These are phyloP conservation scores for Colletotrichum kahawae DNA, from an alignment of 2,329 filamentous ascomycete species.

Conservation along the genomic window DNA sequence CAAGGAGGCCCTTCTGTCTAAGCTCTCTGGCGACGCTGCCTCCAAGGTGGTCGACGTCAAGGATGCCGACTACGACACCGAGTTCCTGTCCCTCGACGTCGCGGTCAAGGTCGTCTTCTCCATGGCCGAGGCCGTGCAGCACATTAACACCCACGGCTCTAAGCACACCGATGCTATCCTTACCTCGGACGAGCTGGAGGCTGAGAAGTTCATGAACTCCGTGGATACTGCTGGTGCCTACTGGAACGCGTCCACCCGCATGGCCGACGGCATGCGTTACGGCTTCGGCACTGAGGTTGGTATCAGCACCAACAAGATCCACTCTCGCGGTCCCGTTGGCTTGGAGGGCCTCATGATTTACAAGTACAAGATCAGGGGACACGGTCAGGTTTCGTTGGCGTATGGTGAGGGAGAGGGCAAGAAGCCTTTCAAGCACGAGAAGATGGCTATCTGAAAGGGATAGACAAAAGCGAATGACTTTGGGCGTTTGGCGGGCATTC, in stretches of 20 bases:
- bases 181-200: slow-evolving; percentile 69
- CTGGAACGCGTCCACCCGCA: slow-evolving; percentile 94
- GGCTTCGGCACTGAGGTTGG: slow-evolving; percentile 98
- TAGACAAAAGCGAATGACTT: background rate
- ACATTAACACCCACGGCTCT: slow-evolving; percentile 92
- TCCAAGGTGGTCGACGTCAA: slow-evolving; percentile 67
- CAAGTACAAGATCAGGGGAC: slow-evolving; percentile 89
- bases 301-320: slow-evolving; percentile 99
- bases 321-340: slow-evolving; percentile 90
- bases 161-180: slow-evolving; percentile 94
- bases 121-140: slow-evolving; percentile 75
- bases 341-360: slow-evolving; percentile 96
- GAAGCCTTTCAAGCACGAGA: slow-evolving; percentile 65
- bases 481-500: slow-evolving; percentile 8
- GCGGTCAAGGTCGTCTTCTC: slow-evolving; percentile 80
- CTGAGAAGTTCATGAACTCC: slow-evolving; percentile 82
- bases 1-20: slow-evolving; percentile 64
- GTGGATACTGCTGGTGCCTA: slow-evolving; percentile 93
- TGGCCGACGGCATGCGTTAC: slow-evolving; percentile 96
- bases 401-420: slow-evolving; percentile 72
- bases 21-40: slow-evolving; percentile 25
- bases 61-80: slow-evolving; percentile 80
- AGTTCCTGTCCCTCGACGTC: slow-evolving; percentile 85
- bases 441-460: slow-evolving; percentile 42
- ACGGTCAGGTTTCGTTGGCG: slow-evolving; percentile 79